Evolutionary conservation across 192 early-diverging fungal genomes (phyloP).

Genomic region (Phlyctochytrium arcticum): DNA sequence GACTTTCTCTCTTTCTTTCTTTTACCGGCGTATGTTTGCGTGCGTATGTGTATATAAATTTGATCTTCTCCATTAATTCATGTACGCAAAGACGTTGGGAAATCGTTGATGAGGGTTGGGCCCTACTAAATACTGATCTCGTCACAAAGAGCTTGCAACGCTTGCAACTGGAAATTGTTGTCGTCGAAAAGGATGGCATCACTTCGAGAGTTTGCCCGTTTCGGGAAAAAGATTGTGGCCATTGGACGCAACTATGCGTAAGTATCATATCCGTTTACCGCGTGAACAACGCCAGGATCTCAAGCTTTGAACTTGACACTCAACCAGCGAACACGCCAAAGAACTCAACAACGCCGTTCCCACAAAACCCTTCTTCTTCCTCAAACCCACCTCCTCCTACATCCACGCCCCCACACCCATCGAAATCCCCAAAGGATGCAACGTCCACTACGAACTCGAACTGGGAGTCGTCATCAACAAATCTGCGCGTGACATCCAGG

Average conservation of each 20-base stretch:
- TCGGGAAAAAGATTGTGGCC: conserved; percentile 84
- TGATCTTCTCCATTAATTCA: too few species aligned
- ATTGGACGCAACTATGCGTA: conserved; percentile 89
- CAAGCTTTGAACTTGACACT: neutral
- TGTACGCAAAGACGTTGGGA: too few species aligned
- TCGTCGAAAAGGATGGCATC: conserved; percentile 1
- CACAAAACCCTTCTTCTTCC: conserved; percentile 82
- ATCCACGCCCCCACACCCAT: conserved; percentile 50
- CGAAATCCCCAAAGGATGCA: conserved; percentile 63
- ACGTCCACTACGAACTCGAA: conserved; percentile 58
- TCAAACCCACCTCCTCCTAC: conserved; percentile 88
- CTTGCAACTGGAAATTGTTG: too few species aligned
- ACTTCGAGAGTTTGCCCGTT: conserved; percentile 19
- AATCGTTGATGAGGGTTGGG: too few species aligned
- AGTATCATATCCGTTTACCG: too few species aligned
- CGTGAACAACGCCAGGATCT: too few species aligned
- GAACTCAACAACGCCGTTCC: conserved; percentile 93
- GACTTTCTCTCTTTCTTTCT: too few species aligned
- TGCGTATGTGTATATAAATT: too few species aligned
- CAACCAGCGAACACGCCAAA: conserved; percentile 81
- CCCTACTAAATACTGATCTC: too few species aligned
- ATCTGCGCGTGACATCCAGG: conserved; percentile 66
- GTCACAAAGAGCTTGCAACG: too few species aligned
- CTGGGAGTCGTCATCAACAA: conserved; percentile 89
- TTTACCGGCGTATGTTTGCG: too few species aligned